Conservation (phyloP, 257 asterid species). For the Solanum arcanum region DNA sequence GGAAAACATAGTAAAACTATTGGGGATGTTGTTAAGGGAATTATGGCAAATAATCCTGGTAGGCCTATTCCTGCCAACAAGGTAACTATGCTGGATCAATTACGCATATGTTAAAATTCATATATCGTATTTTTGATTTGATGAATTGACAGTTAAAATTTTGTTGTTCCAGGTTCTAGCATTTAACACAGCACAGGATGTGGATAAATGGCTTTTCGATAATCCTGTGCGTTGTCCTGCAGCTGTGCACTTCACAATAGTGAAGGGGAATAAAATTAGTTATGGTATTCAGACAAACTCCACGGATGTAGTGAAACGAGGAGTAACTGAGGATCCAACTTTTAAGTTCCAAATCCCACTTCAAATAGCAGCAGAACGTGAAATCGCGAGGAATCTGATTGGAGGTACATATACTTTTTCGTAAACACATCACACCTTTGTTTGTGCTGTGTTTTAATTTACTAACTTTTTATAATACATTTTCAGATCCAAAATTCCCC, state of each 20-base stretch:
- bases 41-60: conserved; percentile 64
- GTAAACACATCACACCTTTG: background rate
- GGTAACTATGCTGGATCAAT: conserved; percentile 11
- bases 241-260: conserved; percentile 66
- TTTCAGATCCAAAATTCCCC: conserved; percentile 55
- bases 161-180: conserved; percentile 38
- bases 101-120: background rate
- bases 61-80: conserved; percentile 50
- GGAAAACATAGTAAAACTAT: conserved; percentile 52
- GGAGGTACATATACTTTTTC: conserved; percentile 33
- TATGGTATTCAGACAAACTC: conserved; percentile 89
- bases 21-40: conserved; percentile 36
- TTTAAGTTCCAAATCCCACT: conserved; percentile 82
- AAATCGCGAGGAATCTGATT: conserved; percentile 64
- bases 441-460: background rate
- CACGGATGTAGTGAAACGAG: conserved; percentile 46
- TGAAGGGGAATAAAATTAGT: conserved; percentile 55
- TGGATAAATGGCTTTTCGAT: conserved; percentile 69
- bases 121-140: background rate
- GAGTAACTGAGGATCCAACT: conserved; percentile 67
- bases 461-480: background rate
- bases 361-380: conserved; percentile 92
- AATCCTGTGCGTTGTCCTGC: conserved; percentile 72
- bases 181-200: conserved; percentile 48
- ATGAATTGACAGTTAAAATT: background rate